Evolutionary conservation across 2,329 filamentous ascomycete species (phyloP), one percentile per base, ranked within the genome.

Genomic region (Byssoonygena ceratinophila): DNA sequence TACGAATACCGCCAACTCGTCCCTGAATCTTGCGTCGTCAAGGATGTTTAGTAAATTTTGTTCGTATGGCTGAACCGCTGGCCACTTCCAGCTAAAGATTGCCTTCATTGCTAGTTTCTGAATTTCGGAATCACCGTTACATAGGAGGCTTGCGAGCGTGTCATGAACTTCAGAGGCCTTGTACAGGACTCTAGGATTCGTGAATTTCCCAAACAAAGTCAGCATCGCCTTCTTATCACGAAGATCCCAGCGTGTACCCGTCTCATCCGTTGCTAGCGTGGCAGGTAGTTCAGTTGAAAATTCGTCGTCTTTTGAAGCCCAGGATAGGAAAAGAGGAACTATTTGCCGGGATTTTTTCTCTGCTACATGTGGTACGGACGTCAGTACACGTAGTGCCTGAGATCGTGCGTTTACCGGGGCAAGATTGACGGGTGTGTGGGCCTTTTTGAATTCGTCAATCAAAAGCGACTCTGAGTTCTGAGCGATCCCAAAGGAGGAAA

Each of bases 1-100:
- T 50, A 98, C 78, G 58, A 98, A 85, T 3, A 92, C 81, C 0
- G 88, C 84, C n/a, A 98, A 77, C 65, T 97, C 91, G 62, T 97
- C 92, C 63, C 89, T 87, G 70, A 97, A 95, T 46, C 87, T 80
- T 22, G 86, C 83, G 57, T 97, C 92, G 59, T 98, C 92, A 7
- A 97, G 78, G 1, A 98, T 75, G 60, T 88, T 90, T 56, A 88
- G 78, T 22, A 98, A 70, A 59, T 90, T 87, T 59, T 96, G 89
- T 61, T 89, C 81, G 63, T 97, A 95, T 0, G 82, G 77, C 55
- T 77, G 78, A 46, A 98, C 75, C 7, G 78, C 81, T 1, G 83
- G 76, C 54, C 85, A 80, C 66, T 95, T 97, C 91, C 92, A 98
- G 0, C 88, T 81, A 49, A 96, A 75, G 6, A 98, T 79, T 7